Conservation (phyloP, 2,329 filamentous ascomycete species). For the Fusarium sp. region DNA sequence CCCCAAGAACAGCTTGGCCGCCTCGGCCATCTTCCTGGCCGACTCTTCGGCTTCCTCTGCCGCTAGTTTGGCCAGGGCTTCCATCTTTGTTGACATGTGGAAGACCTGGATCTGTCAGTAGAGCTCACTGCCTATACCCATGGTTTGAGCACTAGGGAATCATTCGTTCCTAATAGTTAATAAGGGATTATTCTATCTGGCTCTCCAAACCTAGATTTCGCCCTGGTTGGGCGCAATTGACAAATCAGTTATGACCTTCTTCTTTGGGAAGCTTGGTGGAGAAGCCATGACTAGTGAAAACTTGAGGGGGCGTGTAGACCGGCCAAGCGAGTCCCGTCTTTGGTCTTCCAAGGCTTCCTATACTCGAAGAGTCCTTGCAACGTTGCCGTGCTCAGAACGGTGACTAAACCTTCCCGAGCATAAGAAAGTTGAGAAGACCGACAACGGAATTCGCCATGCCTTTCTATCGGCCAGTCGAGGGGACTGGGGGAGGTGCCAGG, state of each 20-base stretch:
- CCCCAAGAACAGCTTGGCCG: too few relatives aligned
- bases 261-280: slow-evolving; percentile 27
- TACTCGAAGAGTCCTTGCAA: neutral
- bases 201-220: neutral
- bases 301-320: neutral
- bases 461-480: neutral
- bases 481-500: neutral
- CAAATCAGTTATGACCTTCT: neutral
- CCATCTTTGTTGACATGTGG: too few relatives aligned
- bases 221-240: neutral
- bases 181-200: neutral
- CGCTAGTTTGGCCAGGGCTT: too few relatives aligned
- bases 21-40: too few relatives aligned
- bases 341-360: neutral
- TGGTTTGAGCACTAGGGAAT: neutral
- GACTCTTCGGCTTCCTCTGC: too few relatives aligned
- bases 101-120: too few relatives aligned
- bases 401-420: neutral
- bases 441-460: neutral
- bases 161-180: neutral
- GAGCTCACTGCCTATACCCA: neutral
- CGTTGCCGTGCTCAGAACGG: neutral
- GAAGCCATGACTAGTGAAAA: neutral
- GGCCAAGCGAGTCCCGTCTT: neutral
- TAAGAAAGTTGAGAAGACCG: neutral